Percentiles rank a stretch among this genome's conserved stretches.
Conservation (phyloP, 441 rosid species). For the Bocquillonia castaneifolia region DNA sequence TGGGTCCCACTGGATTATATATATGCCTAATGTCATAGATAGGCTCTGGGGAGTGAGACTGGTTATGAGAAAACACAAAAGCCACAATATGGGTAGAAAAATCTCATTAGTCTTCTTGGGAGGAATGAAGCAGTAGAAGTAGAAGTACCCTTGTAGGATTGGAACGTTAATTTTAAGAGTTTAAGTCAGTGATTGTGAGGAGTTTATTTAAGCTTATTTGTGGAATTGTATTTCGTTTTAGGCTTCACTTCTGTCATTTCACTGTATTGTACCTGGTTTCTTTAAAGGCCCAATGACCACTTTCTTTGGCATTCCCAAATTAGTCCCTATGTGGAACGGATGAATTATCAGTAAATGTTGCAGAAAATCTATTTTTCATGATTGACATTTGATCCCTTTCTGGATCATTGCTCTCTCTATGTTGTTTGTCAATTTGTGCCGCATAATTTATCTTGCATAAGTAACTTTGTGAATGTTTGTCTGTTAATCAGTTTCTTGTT, state of each 20-base stretch:
- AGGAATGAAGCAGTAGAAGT: not conserved
- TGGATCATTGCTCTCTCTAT: not conserved
- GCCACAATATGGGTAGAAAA: not conserved
- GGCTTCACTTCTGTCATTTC: not conserved
- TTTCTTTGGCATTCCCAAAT: not conserved
- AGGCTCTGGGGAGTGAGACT: not conserved
- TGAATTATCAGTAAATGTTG: not conserved
- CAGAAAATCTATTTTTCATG: not conserved
- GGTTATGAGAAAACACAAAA: not conserved
- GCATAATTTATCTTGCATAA: slow-evolving; percentile 1
- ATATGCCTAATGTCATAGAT: not conserved
- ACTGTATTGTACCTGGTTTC: too few species aligned
- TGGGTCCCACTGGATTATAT: not conserved
- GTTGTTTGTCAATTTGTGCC: not conserved
- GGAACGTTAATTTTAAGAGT: not conserved
- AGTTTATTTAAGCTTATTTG: not conserved
- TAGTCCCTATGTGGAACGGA: not conserved
- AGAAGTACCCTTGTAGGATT: too few species aligned
- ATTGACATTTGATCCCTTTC: not conserved
- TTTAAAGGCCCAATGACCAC: not conserved
- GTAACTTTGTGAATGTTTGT: not conserved
- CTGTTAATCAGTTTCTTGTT: slow-evolving; percentile 14
- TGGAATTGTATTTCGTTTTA: not conserved
- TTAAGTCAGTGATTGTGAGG: not conserved
- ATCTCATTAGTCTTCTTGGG: not conserved